phyloP scores from a whole-genome alignment of 768 basidiomycete species.

The Auriscalpium vulgare region DNA sequence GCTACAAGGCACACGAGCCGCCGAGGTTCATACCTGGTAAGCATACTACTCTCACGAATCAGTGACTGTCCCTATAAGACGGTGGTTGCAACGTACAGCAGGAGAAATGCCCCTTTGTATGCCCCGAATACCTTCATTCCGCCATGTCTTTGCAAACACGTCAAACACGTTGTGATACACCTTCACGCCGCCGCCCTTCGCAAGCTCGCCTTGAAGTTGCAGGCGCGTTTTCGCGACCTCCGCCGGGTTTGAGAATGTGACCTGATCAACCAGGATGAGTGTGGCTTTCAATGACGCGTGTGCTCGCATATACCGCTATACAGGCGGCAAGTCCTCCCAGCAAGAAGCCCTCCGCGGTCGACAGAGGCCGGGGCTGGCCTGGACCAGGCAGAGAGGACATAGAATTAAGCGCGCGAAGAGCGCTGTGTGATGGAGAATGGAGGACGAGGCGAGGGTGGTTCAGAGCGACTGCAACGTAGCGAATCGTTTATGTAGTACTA shows the following conservation, averaged over 20 bases:
- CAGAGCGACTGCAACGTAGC: too few species aligned
- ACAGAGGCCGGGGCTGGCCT: constrained; percentile 29
- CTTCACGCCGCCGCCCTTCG: constrained; percentile 57
- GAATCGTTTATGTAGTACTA: too few species aligned
- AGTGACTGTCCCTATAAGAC: constrained; percentile 1
- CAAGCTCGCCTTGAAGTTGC: constrained; percentile 93
- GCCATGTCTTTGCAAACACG: constrained; percentile 80
- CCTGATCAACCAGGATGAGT: constrained; percentile 33
- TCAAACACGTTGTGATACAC: constrained; percentile 91
- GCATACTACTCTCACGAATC: constrained; percentile 50
- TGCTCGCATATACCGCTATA: constrained; percentile 56
- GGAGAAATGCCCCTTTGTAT: constrained; percentile 86
- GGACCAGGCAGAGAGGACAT: too few species aligned
- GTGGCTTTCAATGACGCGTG: not conserved
- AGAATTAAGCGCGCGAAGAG: too few species aligned
- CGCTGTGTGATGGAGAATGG: too few species aligned
- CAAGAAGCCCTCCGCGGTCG: constrained; percentile 74
- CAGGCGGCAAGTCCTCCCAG: constrained; percentile 90
- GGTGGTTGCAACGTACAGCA: constrained; percentile 51
- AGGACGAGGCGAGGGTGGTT: too few species aligned
- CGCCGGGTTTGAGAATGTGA: constrained; percentile 72
- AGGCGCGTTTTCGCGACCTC: constrained; percentile 92
- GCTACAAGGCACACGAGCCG: not conserved
- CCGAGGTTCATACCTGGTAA: constrained; percentile 65
- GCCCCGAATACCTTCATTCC: constrained; percentile 84